Evolutionary conservation across 371 early-diverging fungal genomes (phyloP), one percentile per base, ranked within the genome.

Genomic region (Mucor plumbeus): DNA sequence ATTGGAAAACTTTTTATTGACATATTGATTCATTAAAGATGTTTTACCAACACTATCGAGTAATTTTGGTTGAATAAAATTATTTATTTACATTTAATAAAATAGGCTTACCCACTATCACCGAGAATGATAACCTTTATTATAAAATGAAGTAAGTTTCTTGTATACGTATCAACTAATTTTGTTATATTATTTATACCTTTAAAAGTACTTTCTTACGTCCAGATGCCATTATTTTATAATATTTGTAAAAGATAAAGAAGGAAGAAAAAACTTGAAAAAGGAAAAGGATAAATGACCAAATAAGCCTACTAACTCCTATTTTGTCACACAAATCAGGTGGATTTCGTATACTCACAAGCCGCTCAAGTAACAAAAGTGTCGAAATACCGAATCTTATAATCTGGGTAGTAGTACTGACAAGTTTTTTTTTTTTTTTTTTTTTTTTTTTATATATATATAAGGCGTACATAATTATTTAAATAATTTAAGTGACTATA

Each of bases 1-100:
- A 71, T 91, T 94, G 74, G 90, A 93, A 85, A 99, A 99, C 78
- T 95, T 95, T 58, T 93, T 94, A 83, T 96, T 96, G 47, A 99
- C 97, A 87, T 97, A 99, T 82, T 98, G 97, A 87, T 98, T 97
- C 96, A 98, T 97, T 70, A 98, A 85, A n/a, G 97, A 96, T n/a
- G 99, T 97, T 78, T 97, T 97, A 40, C 97, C 97, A 61, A 97
- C 97, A 53, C 70, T 70, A 56, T 19, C 34, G 26, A 63, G 21
- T 4, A 21, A 44, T 17, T 44, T 11, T 21, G 1, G 7, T 21
- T 21, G 39, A 26, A 17, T 36, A 48, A n/a, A 34, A 33, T 47
- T 41, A 19, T 34, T 61, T 38, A 35, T 43, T 40, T 34, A 43
- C n/a, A 21, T 17, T 14, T 19, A 39, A 13, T 7, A 6, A 14